Evolutionary conservation across 805 yeast genomes (phyloP).

Genomic region (Barnettozyma salicaria): DNA sequence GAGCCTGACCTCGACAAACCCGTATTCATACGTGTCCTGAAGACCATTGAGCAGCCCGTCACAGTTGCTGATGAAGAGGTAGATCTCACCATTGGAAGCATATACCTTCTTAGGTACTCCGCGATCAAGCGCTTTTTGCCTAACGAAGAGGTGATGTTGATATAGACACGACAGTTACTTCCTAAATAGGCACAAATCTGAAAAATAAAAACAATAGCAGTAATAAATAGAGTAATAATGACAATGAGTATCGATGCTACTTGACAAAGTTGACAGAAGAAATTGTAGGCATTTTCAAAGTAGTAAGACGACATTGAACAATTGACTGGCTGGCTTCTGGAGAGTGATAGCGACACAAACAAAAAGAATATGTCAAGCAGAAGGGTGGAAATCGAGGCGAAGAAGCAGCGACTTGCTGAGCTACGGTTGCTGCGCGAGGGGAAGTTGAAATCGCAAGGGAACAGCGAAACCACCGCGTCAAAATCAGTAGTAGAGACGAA

Average conservation of each 20-base stretch:
- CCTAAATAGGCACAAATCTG: too few species aligned
- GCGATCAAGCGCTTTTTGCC: conserved; percentile 38
- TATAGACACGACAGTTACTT: conserved; percentile 22
- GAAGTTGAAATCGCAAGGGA: conserved; percentile 9
- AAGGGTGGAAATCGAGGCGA: conserved; percentile 46
- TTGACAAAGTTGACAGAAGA: too few species aligned
- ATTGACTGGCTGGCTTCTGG: too few species aligned
- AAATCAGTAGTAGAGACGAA: too few species aligned
- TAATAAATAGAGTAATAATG: too few species aligned
- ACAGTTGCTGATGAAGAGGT: conserved; percentile 49
- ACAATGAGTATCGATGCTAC: too few species aligned
- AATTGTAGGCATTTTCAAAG: neutral
- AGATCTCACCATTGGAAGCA: conserved; percentile 54
- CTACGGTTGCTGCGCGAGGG: conserved; percentile 42
- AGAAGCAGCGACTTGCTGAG: conserved; percentile 44
- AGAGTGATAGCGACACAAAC: neutral
- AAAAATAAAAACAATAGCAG: too few species aligned
- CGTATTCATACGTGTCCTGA: conserved; percentile 62
- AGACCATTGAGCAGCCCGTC: conserved; percentile 34
- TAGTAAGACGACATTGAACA: neutral
- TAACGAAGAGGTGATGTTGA: conserved; percentile 37
- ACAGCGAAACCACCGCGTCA: too few species aligned
- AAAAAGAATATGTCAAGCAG: conserved; percentile 28
- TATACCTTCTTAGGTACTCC: conserved; percentile 69
- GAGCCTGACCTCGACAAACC: conserved; percentile 71